Base-by-base conservation (phyloP, 2,329 filamentous ascomycete species). In the Aspergillus sp. region DNA sequence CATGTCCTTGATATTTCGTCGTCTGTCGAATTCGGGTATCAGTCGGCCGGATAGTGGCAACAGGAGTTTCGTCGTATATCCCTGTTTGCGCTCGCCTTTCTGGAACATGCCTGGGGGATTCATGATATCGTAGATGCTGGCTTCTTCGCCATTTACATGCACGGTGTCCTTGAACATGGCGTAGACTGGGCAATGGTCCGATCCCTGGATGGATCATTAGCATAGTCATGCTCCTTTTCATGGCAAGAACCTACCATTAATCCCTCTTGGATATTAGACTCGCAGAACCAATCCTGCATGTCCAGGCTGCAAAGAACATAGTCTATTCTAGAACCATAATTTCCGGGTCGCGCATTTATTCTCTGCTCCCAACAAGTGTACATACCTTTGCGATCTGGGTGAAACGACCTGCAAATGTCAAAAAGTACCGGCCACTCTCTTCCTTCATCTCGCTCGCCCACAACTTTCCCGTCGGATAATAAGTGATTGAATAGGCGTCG, bases 311-410 rank as follows among this genome's bases (percentile, higher is more conserved):
- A 96, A 3, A 98, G 83, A 19, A 99, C 85, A 76, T 96, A 98
- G 76, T 99, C 95, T 69, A 98, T 98, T 41, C 95, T 87, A 58
- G 91, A 90, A 6, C 95, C 95, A 76, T 90, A 96, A 74, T 98
- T 98, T 3, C 91, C 93, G 3, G 94, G 94, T n/a, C 95, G 85
- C n/a, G 92, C 91, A 76, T 98, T 98, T 72, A 93, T 91, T 74
- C 91, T 93, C 54, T 92, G 93, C 66, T 98, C 93, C 94, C 94
- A 98, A 75, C 94, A 97, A 0, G 95, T 98, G 75, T 92, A 98
- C 95, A 99, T 98, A 63, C 92, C 92, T 64, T 83, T 82, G 45
- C 95, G 85, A n/a, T 81, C 79, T 0, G 91, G 90, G 72, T 97
- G 91, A 71, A 93, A 96, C 28, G 85, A 86, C 53, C 95, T 86